These are phyloP conservation scores for Saccharomycopsis babjevae DNA, from an alignment of 805 yeast genomes.

Conservation along the genomic window DNA sequence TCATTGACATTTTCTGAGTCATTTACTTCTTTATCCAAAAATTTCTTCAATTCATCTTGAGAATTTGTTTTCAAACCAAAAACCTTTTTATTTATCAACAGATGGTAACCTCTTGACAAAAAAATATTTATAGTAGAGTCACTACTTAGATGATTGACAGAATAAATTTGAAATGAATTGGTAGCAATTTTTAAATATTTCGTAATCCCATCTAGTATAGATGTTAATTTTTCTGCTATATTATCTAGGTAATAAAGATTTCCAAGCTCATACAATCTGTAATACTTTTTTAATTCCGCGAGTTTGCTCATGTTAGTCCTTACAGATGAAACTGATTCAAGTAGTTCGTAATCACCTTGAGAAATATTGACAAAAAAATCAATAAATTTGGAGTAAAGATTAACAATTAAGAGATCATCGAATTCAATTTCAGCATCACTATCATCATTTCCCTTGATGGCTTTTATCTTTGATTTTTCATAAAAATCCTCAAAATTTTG, in stretches of 20 bases:
- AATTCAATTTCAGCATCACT: constrained; percentile 1
- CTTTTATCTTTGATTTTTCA: constrained; percentile 4
- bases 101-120: constrained; percentile 9
- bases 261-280: not conserved
- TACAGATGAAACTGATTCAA: not conserved
- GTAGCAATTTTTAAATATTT: not conserved
- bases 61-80: constrained; percentile 5
- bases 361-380: constrained; percentile 1
- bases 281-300: not conserved
- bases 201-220: not conserved
- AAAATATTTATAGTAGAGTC: not conserved
- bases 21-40: not conserved
- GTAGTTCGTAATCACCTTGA: not conserved
- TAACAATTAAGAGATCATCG: constrained; percentile 1
- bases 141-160: not conserved
- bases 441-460: constrained; percentile 7
- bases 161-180: not conserved
- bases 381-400: constrained; percentile 8
- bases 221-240: not conserved
- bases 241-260: not conserved
- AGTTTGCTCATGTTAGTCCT: not conserved
- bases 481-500: constrained; percentile 11
- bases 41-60: constrained; percentile 1
- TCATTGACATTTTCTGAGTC: not conserved
- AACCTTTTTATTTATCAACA: constrained; percentile 3